Evolutionary conservation across 345 rosid genomes (phyloP).

Genomic region (Arabidopsis arenosa): DNA sequence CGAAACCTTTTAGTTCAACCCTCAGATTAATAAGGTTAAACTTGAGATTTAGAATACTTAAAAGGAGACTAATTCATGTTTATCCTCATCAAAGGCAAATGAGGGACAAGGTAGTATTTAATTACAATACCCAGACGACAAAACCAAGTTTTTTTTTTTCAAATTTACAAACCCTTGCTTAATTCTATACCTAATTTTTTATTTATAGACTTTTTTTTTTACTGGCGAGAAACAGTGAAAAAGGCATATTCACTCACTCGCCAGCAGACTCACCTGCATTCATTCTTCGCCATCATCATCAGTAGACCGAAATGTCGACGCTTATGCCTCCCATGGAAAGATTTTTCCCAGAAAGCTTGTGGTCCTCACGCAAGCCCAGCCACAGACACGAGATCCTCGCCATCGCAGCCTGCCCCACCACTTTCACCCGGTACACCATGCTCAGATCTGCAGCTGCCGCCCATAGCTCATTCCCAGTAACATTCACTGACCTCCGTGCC

Average conservation of each 20-base stretch:
- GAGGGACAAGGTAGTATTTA: constrained; percentile 36
- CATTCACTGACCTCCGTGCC: constrained; percentile 33
- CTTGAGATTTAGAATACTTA: neutral
- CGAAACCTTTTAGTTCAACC: neutral
- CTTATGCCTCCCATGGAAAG: constrained; percentile 63
- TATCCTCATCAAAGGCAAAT: constrained; percentile 23
- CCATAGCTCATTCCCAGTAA: constrained; percentile 43
- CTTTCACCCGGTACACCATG: constrained; percentile 68
- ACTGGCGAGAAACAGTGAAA: constrained; percentile 36
- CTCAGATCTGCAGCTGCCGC: constrained; percentile 52
- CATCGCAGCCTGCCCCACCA: constrained; percentile 69
- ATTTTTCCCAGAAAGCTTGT: constrained; percentile 57
- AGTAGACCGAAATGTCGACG: constrained; percentile 86
- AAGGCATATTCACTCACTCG: constrained; percentile 35
- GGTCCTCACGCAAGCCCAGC: constrained; percentile 62
- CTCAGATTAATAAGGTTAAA: neutral
- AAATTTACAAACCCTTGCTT: constrained; percentile 44
- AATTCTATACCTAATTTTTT: constrained; percentile 39
- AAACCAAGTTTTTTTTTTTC: constrained; percentile 34
- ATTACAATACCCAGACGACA: constrained; percentile 44
- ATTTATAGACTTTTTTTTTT: constrained; percentile 31
- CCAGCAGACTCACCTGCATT: constrained; percentile 37
- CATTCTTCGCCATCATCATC: constrained; percentile 32
- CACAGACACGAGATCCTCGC: constrained; percentile 79
- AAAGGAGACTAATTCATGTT: constrained; percentile 9